A percentile compares a stretch with the other conserved stretches of the same genome.
phyloP scores from a whole-genome alignment of 768 basidiomycete genomes.

The Tricholoma furcatifolium region DNA sequence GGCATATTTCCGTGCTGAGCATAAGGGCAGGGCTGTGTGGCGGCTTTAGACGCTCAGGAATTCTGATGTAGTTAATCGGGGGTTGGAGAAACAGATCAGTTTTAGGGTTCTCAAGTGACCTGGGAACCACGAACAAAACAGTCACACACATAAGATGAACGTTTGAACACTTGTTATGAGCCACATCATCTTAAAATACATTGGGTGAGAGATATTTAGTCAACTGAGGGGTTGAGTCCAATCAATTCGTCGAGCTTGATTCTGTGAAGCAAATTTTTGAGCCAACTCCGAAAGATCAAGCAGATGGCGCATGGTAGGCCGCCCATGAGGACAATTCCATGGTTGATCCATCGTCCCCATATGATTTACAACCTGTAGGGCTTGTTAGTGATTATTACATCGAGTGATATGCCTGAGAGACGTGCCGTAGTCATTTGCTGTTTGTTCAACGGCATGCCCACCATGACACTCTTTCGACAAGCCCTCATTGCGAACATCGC shows the following conservation, averaged over 20 bases:
- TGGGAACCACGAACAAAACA: no score
- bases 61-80: no score
- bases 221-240: constrained; percentile 26
- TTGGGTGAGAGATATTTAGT: no score
- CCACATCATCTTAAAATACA: no score
- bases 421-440: constrained; percentile 76
- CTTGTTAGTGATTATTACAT: constrained; percentile 1
- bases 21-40: no score
- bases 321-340: constrained; percentile 87
- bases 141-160: no score
- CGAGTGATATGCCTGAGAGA: constrained; percentile 1
- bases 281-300: constrained; percentile 41
- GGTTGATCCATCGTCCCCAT: constrained; percentile 87
- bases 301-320: constrained; percentile 81
- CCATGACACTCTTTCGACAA: constrained; percentile 95
- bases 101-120: no score
- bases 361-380: constrained; percentile 63
- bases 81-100: no score
- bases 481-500: constrained; percentile 97
- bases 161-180: no score
- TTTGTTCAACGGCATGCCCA: constrained; percentile 79
- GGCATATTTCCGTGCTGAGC: no score
- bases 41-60: no score
- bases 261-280: constrained; percentile 13
- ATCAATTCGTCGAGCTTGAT: constrained; percentile 22